A percentile compares a stretch with the other conserved stretches of the same genome.
phyloP scores from a whole-genome alignment of 2,329 filamentous ascomycete genomes.

The Colletotrichum australisinense region DNA sequence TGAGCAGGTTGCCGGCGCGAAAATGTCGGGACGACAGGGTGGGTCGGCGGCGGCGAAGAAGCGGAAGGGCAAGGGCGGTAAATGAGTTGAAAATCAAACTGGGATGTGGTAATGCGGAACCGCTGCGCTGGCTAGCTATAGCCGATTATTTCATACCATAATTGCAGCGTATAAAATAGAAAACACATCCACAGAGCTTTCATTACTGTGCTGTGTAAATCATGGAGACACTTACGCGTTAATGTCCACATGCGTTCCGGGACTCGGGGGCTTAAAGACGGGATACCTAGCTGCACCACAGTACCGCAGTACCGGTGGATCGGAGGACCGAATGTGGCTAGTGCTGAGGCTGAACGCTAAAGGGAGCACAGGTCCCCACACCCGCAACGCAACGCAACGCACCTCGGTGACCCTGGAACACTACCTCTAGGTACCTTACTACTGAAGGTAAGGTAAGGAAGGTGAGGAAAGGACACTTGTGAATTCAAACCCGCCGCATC shows the following conservation, averaged over 20 bases:
- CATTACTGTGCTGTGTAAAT: too few relatives aligned
- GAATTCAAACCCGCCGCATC: background rate
- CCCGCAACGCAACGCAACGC: too few relatives aligned
- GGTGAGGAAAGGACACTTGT: constrained; percentile 28
- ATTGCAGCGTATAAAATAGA: background rate
- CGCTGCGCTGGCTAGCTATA: constrained; percentile 11
- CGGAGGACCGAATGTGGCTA: constrained; percentile 5
- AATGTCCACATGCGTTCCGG: background rate
- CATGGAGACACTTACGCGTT: background rate
- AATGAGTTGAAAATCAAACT: background rate
- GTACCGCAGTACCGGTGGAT: too few relatives aligned
- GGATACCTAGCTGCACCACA: too few relatives aligned
- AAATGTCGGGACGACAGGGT: constrained; percentile 32
- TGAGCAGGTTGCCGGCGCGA: constrained; percentile 10
- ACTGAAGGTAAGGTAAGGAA: too few relatives aligned
- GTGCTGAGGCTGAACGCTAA: constrained; percentile 7
- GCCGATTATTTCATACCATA: constrained; percentile 16
- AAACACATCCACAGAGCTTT: background rate
- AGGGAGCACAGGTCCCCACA: background rate
- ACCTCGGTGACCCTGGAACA: background rate
- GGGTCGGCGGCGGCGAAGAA: constrained; percentile 27
- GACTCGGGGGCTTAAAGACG: background rate
- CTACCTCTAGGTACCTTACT: too few relatives aligned
- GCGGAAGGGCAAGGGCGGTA: constrained; percentile 35
- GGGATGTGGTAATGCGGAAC: background rate